These are phyloP conservation scores for Tothia fuscella DNA, from an alignment of 2,329 filamentous ascomycete species.

Conservation along the genomic window DNA sequence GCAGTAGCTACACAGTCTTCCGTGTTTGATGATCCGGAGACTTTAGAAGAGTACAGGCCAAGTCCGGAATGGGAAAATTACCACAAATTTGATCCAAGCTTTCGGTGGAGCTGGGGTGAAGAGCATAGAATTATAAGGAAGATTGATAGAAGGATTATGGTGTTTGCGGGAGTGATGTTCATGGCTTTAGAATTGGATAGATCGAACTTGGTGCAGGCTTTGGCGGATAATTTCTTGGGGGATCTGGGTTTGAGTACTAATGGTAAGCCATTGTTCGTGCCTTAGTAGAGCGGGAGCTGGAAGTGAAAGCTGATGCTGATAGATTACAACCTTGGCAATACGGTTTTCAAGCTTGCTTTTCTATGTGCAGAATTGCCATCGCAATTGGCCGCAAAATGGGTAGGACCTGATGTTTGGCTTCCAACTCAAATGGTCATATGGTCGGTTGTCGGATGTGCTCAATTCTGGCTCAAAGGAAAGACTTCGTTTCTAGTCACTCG, in stretches of 20 bases:
- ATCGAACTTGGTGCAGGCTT: conserved; percentile 16
- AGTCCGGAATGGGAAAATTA: conserved; percentile 3
- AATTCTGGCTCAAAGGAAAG: conserved; percentile 27
- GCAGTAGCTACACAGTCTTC: conserved; percentile 14
- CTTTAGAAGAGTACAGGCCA: conserved; percentile 12
- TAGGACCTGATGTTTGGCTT: conserved; percentile 27
- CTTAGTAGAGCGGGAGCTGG: not conserved
- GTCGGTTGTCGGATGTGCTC: conserved; percentile 29
- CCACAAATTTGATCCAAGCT: conserved; percentile 2
- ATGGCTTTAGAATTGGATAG: conserved; percentile 36
- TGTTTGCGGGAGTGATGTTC: conserved; percentile 35
- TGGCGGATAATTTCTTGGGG: conserved; percentile 17
- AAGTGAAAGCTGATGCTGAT: not conserved
- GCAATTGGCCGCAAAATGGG: conserved; percentile 16
- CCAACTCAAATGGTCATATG: conserved; percentile 31
- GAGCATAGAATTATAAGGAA: conserved; percentile 18
- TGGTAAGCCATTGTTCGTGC: conserved; percentile 10
- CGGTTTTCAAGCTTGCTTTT: conserved; percentile 16
- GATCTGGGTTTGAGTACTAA: conserved; percentile 18
- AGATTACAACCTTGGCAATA: conserved; percentile 18
- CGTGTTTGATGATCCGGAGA: conserved; percentile 14
- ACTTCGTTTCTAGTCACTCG: conserved; percentile 32
- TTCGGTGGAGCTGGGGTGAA: conserved; percentile 5
- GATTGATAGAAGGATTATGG: conserved; percentile 23
- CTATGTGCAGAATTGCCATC: conserved; percentile 18